phyloP scores from a whole-genome alignment of 139 green algal species.

The Chlamydomonas eustigma region DNA sequence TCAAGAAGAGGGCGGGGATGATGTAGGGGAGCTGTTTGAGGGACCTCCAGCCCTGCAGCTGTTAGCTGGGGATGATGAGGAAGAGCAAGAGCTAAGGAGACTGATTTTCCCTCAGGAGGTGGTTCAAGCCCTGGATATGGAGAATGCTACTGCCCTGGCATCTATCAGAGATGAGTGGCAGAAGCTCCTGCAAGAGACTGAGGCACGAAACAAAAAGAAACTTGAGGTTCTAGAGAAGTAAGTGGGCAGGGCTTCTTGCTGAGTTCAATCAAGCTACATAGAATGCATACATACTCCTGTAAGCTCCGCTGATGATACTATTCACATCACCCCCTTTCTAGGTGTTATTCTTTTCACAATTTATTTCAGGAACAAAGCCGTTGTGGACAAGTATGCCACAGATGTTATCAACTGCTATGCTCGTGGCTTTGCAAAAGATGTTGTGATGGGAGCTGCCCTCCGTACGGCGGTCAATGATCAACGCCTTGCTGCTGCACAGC shows the following conservation, averaged over 20 bases:
- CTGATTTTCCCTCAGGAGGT: conserved; percentile 29
- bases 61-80: not conserved
- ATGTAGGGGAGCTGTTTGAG: conserved; percentile 11
- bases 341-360: not conserved
- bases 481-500: not conserved
- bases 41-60: conserved; percentile 14
- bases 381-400: conserved; percentile 9
- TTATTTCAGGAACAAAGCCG: conserved; percentile 8
- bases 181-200: conserved; percentile 24
- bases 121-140: conserved; percentile 25
- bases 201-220: conserved; percentile 3
- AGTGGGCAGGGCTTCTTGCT: not conserved
- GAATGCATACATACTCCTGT: not conserved
- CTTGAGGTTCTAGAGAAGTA: conserved; percentile 10
- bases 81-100: conserved; percentile 23
- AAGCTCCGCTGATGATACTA: not conserved
- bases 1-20: conserved; percentile 20
- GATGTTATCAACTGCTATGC: conserved; percentile 28
- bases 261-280: not conserved
- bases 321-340: not conserved
- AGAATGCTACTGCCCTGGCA: conserved; percentile 21
- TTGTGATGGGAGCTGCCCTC: conserved; percentile 20
- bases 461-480: conserved; percentile 19
- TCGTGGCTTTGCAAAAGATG: conserved; percentile 25
- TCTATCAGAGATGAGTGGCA: conserved; percentile 29